Evolutionary conservation across 345 rosid species (phyloP).

Genomic region (Populus tremula): DNA sequence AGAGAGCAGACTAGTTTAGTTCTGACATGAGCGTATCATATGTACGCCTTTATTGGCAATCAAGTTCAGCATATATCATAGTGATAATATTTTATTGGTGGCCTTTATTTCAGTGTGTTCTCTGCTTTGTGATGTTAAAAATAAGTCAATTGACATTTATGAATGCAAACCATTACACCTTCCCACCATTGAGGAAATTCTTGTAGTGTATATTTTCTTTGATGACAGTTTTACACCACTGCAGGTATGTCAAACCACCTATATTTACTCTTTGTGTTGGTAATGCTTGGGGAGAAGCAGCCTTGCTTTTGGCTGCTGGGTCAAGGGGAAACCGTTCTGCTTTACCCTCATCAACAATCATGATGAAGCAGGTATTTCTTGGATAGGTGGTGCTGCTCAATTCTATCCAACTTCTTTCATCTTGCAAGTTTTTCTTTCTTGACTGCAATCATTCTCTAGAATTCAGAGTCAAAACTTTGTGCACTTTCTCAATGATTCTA

Average conservation of each 20-base stretch:
- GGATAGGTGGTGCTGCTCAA: constrained; percentile 11
- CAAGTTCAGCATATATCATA: neutral
- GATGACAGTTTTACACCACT: constrained; percentile 11
- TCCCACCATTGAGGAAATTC: neutral
- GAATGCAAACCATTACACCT: neutral
- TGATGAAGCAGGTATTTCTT: constrained; percentile 57
- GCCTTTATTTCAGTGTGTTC: neutral
- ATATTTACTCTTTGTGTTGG: constrained; percentile 93
- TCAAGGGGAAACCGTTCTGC: constrained; percentile 63
- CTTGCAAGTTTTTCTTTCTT: constrained; percentile 4
- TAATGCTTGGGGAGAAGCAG: constrained; percentile 99
- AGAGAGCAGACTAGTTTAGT: neutral
- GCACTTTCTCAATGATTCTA: constrained; percentile 27
- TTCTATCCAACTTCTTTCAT: neutral
- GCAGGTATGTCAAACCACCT: constrained; percentile 79
- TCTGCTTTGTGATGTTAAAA: neutral
- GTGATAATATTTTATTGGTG: neutral
- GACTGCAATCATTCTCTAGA: neutral
- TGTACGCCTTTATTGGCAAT: no score
- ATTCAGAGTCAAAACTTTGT: neutral
- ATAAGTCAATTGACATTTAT: constrained; percentile 11
- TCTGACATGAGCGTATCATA: neutral
- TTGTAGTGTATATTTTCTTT: neutral
- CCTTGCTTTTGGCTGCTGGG: constrained; percentile 76
- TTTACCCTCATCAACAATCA: constrained; percentile 65